Base-by-base conservation (phyloP, 208 protist genomes). In the Leishmania martiniquensis region DNA sequence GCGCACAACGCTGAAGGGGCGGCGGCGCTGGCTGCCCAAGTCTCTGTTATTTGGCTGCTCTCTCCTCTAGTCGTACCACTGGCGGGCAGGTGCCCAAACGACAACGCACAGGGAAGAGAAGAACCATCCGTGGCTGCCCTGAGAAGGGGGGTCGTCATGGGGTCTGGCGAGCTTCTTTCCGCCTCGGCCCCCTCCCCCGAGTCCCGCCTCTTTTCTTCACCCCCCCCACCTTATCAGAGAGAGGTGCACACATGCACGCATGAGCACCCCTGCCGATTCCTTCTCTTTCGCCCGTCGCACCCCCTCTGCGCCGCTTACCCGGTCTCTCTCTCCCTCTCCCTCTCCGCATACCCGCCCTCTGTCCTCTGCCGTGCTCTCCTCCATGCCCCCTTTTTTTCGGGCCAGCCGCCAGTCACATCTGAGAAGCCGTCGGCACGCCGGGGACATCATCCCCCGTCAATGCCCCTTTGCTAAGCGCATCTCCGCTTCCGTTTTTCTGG, bases 381-480 rank as follows among this genome's bases (percentile, higher is more conserved):
- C 29, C 49, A 17, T 17, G 49, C 49, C 49, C 49, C 49, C 49
- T 52, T 52, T 52, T 52, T n/a, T n/a, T n/a, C n/a, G n/a, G n/a
- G n/a, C n/a, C n/a, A n/a, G n/a, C n/a, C 57, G 57, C 57, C 25
- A 51, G 22, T n/a, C 42, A 69, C 22, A 32, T 49, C 37, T 15
- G 25, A 32, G 63, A 17, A 42, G 25, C 20, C 25, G 63, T 25
- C 20, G 42, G 6, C 39, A 69, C 42, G 25, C 49, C 22, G 37
- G 63, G 63, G 25, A 69, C 20, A 69, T 34, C 34, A 47, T 34
- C 69, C 42, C n/a, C n/a, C 45, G 57, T 49, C 29, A 67, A 51
- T 71, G 5, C 60, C 49, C 51, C 25, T 71, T 44, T 75, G 44
- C 55, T n/a, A 68, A 68, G 42, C 55, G 10, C 42, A 59, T 29